Base-by-base conservation (phyloP, 2,329 filamentous ascomycete species). In the Thielaviopsis populi region DNA sequence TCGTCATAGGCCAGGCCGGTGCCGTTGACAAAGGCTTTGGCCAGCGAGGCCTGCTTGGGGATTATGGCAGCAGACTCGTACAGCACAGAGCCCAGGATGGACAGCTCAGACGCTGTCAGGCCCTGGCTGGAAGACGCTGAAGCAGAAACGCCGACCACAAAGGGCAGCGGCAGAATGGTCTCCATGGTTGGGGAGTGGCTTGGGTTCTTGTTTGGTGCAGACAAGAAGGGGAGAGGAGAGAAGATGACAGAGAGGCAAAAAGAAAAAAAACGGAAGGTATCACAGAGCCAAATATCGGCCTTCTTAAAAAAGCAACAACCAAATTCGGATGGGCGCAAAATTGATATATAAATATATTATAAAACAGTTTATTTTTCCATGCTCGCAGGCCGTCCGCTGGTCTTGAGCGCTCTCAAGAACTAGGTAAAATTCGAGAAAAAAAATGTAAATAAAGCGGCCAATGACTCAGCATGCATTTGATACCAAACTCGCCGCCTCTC, bases 1-100 rank as follows among this genome's bases (percentile, higher is more conserved):
- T 91, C 86, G 63, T 78, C 77, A 11, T 84, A 84, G 40, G 81
- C 74, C 46, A 97, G 79, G 24, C 76, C 75, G 3, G 88, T 86
- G 61, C 85, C 90, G 70, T 96, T 89, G 68, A 96, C 82, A 72
- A 88, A 91, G 68, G 88, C 82, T 68, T 80, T 77, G 68, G 81
- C 79, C 41, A 80, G 77, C 64, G 77, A 74, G 67, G 75, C 78
- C 69, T 80, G 77, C 65, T 76, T 75, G 22, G 77, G 75, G 41
- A 78, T 77, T 17, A 53, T 42, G 19, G 56, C 40, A 24, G 65
- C 30, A 46, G 61, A 58, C 37, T 62, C 64, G 68, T 85, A 76
- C 73, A 85, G 84, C 46, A 83, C 77, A 66, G 77, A 78, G 66
- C 82, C 83, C 33, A 86, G 75, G 66, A 82, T 79, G 24, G 80